These are phyloP conservation scores for Tetracladium maxilliforme DNA, from an alignment of 2,329 filamentous ascomycete species.

Conservation along the genomic window DNA sequence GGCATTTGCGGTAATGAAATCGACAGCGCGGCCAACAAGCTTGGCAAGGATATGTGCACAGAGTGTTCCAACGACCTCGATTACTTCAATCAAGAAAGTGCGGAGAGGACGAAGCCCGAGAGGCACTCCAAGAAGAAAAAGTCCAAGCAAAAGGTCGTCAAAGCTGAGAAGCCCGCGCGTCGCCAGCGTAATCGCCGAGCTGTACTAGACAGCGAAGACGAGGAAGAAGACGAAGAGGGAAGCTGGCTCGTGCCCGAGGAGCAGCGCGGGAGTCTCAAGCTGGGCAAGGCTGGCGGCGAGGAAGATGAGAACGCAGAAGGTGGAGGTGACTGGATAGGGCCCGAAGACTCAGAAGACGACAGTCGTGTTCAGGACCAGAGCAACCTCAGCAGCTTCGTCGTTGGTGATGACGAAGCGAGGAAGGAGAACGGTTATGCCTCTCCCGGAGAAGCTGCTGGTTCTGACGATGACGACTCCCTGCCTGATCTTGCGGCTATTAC, in stretches of 20 bases:
- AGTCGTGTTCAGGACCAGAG: constrained; percentile 20
- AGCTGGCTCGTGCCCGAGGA: constrained; percentile 68
- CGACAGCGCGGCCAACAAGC: constrained; percentile 8
- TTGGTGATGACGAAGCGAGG: constrained; percentile 41
- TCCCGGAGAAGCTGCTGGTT: constrained; percentile 12
- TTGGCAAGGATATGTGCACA: too few species aligned
- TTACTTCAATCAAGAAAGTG: too few species aligned
- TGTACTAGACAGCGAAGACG: constrained; percentile 52
- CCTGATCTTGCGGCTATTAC: constrained; percentile 16
- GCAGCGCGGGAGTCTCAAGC: constrained; percentile 40
- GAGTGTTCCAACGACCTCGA: constrained; percentile 10
- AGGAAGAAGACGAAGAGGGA: constrained; percentile 47
- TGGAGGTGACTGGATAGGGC: constrained; percentile 63
- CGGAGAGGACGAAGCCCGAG: constrained; percentile 16
- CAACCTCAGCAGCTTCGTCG: constrained; percentile 38
- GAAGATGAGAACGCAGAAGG: constrained; percentile 82
- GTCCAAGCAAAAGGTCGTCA: constrained; percentile 12
- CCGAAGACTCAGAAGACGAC: constrained; percentile 45
- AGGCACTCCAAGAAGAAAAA: constrained; percentile 16
- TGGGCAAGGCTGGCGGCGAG: constrained; percentile 70
- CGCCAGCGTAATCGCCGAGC: constrained; percentile 34
- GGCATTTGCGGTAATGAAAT: constrained; percentile 79
- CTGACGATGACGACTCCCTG: constrained; percentile 18
- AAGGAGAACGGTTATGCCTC: too few species aligned
- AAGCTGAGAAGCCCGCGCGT: constrained; percentile 23